Evolutionary conservation across 2,329 filamentous ascomycete species (phyloP).

Genomic region (Alternaria atra): DNA sequence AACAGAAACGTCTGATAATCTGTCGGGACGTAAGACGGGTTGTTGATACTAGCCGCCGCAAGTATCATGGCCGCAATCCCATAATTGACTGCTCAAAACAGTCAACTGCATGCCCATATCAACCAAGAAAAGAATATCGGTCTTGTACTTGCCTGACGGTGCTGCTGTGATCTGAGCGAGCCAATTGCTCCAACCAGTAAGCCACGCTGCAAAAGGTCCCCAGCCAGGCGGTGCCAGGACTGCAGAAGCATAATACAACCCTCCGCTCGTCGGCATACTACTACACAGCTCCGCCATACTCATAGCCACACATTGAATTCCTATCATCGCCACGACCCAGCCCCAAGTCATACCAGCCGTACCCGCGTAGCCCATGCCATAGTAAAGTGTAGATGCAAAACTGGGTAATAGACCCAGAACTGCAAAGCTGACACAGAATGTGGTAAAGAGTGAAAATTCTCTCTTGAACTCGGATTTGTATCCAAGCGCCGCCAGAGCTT

Average conservation of each 20-base stretch:
- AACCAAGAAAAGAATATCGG: not conserved
- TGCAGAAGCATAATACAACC: slow-evolving; percentile 77
- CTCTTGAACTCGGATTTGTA: slow-evolving; percentile 72
- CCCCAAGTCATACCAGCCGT: slow-evolving; percentile 72
- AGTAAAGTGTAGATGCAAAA: slow-evolving; percentile 75
- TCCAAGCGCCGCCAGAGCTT: slow-evolving; percentile 68
- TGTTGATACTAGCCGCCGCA: slow-evolving; percentile 72
- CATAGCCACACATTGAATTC: slow-evolving; percentile 75
- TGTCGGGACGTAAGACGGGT: slow-evolving; percentile 71
- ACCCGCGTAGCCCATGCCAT: slow-evolving; percentile 67
- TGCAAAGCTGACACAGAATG: slow-evolving; percentile 77
- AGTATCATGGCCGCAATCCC: slow-evolving; percentile 75
- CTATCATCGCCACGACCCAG: slow-evolving; percentile 76
- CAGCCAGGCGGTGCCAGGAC: slow-evolving; percentile 73
- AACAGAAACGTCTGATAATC: slow-evolving; percentile 75
- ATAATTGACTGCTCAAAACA: slow-evolving; percentile 64
- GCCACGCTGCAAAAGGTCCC: slow-evolving; percentile 72
- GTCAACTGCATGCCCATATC: slow-evolving; percentile 12
- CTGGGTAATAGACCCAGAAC: slow-evolving; percentile 75
- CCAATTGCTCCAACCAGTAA: slow-evolving; percentile 77
- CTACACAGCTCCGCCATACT: slow-evolving; percentile 74
- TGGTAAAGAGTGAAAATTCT: slow-evolving; percentile 77
- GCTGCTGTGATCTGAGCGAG: slow-evolving; percentile 72
- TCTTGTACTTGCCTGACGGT: slow-evolving; percentile 58
- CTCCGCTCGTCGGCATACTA: slow-evolving; percentile 75